These are phyloP conservation scores for Pseudopithomyces maydicus DNA, from an alignment of 2,329 filamentous ascomycete species.

Conservation along the genomic window DNA sequence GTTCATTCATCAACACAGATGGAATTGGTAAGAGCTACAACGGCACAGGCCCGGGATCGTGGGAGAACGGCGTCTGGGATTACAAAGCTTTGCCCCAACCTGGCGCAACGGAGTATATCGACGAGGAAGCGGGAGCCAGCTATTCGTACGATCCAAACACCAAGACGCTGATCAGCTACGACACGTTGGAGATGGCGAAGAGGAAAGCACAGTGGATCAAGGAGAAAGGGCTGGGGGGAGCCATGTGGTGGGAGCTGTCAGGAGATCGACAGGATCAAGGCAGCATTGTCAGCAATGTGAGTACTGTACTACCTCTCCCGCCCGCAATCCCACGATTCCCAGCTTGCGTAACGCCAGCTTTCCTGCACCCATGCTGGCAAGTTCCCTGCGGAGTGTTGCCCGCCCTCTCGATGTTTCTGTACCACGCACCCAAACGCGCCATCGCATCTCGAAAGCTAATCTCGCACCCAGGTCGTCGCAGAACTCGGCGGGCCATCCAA, in stretches of 20 bases:
- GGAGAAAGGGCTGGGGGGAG: conserved; percentile 72
- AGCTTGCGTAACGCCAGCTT: not conserved
- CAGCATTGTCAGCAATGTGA: conserved; percentile 58
- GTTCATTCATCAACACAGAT: conserved; percentile 78
- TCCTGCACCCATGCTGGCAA: not conserved
- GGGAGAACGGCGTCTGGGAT: conserved; percentile 80
- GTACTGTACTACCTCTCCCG: conserved; percentile 11
- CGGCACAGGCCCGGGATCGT: conserved; percentile 78
- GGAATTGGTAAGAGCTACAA: conserved; percentile 72
- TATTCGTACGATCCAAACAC: conserved; percentile 74
- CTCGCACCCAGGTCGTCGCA: conserved; percentile 36
- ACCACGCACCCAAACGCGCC: conserved; percentile 8
- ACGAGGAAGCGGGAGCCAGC: conserved; percentile 69
- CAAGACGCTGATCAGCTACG: conserved; percentile 76
- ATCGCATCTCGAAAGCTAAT: conserved; percentile 6
- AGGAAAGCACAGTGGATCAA: conserved; percentile 75
- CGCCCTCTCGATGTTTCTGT: conserved; percentile 3
- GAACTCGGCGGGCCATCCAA: conserved; percentile 47
- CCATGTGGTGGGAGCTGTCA: conserved; percentile 97
- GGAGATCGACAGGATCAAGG: conserved; percentile 72
- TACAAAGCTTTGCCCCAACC: conserved; percentile 81
- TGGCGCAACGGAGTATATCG: conserved; percentile 67
- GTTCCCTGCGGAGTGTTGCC: not conserved
- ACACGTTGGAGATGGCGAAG: conserved; percentile 68
- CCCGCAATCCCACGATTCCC: not conserved